Base-by-base conservation (phyloP, 2,329 filamentous ascomycete genomes). In the Colletotrichum nymphaeae region DNA sequence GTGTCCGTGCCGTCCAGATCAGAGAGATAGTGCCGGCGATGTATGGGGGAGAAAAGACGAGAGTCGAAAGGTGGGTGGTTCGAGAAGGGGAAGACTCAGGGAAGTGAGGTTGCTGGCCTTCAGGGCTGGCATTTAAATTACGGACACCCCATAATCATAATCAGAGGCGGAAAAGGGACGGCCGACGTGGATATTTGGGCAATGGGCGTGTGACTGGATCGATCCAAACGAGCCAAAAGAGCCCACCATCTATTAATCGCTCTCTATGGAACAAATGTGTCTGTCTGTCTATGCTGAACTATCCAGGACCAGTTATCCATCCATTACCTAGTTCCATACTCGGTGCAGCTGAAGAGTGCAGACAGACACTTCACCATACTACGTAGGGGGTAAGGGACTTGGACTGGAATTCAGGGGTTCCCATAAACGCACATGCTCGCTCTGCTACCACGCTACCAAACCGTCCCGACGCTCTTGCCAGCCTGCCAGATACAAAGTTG, bases 101-200 rank as follows among this genome's bases (percentile, higher is more conserved):
- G 37, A 42, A 42, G 37, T 42, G 67, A 73, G 67, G 70, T 70
- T 70, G 60, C 67, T 73, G 60, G 24, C 46, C 66, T 49, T 73
- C 70, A 73, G 70, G 70, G 70, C 67, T 64, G 56, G 70, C 70
- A 73, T 73, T 73, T 70, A 73, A 73, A 73, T 73, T 73, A 70
- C 69, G 67, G 67, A 59, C 67, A 73, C 70, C 69, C 70, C 67
- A 73, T 73, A 64, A 72, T 70, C 58, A 66, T 66, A 73, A 73
- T 57, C 55, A 59, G 55, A 73, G 26, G 14, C 14, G 46, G 30
- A 55, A 64, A 24, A 46, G 66, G 66, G 42, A 49, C 42, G 42
- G 42, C 42, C 42, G 42, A 49, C 42, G 42, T 49, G 42, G 42
- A 49, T 49, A 49, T 49, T 49, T 49, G 42, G 42, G 42, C 42